Conservation (phyloP, 148 eudicot species). For the Tetragonia tetragonoides region DNA sequence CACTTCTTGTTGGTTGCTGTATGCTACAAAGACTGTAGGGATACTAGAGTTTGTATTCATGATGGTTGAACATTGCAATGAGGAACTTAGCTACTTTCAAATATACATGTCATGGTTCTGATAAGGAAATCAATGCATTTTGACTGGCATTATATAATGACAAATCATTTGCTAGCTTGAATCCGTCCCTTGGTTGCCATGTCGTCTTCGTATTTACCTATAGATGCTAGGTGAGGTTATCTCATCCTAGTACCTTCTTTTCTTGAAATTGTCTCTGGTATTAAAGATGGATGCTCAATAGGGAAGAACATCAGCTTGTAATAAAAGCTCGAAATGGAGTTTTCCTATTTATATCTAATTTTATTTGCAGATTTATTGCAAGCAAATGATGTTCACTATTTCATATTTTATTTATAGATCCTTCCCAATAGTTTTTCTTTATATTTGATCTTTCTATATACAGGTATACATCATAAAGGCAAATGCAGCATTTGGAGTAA, state of each 20-base stretch:
- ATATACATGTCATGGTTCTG: not conserved
- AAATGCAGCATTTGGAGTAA: slow-evolving; percentile 38
- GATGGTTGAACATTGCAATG: too few relatives aligned
- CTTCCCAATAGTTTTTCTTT: not conserved
- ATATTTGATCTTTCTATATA: slow-evolving; percentile 7
- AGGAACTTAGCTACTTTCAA: too few relatives aligned
- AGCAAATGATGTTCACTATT: not conserved
- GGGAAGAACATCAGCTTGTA: too few relatives aligned
- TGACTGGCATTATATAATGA: not conserved
- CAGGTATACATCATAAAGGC: slow-evolving; percentile 54
- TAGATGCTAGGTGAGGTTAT: not conserved
- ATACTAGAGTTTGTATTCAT: too few relatives aligned
- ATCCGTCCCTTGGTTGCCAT: not conserved
- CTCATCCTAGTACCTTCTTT: not conserved
- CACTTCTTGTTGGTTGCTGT: not conserved
- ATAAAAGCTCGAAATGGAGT: too few relatives aligned
- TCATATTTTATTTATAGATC: not conserved
- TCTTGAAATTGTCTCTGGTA: not conserved
- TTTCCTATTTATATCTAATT: too few relatives aligned
- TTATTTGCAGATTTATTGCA: not conserved
- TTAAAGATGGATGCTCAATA: too few relatives aligned
- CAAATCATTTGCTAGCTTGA: not conserved
- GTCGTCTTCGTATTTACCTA: not conserved
- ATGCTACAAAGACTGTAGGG: too few relatives aligned
- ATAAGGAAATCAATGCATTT: not conserved